Conservation (phyloP, 1,284 basidiomycete species). For the Pseudozyma pruni region DNA sequence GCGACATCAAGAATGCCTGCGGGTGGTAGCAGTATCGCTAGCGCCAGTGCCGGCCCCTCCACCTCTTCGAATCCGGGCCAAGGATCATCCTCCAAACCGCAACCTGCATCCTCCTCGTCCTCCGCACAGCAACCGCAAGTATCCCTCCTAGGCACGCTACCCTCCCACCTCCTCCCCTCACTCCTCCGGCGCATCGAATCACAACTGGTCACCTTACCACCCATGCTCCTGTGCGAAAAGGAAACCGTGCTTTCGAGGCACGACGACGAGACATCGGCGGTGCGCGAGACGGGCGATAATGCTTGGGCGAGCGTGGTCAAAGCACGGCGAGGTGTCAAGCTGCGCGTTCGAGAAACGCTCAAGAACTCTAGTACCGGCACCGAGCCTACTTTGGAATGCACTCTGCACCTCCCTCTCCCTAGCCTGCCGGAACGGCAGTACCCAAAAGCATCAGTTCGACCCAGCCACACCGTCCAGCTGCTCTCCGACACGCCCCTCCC, state of each 20-base stretch:
- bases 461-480: conserved; percentile 29
- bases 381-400: too few species aligned
- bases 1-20: background rate
- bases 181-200: conserved; percentile 27
- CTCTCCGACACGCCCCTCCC: conserved; percentile 14
- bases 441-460: conserved; percentile 32
- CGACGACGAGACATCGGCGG: conserved; percentile 31
- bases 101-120: background rate
- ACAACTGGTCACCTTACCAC: conserved; percentile 13
- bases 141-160: conserved; percentile 39
- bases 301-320: conserved; percentile 48
- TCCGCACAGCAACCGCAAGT: conserved; percentile 34
- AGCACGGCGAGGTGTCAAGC: conserved; percentile 23
- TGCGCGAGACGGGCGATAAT: conserved; percentile 50
- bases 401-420: too few species aligned
- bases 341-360: conserved; percentile 23
- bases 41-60: background rate
- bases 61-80: conserved; percentile 18
- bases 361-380: conserved; percentile 12
- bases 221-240: conserved; percentile 22
- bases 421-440: conserved; percentile 46
- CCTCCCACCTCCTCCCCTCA: conserved; percentile 13
- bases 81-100: conserved; percentile 7
- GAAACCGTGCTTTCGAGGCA: conserved; percentile 37
- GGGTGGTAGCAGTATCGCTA: background rate